Percentiles rank a stretch among this genome's conserved stretches.
Conservation (phyloP, 441 rosid genomes). For the Pelargonium australe region DNA sequence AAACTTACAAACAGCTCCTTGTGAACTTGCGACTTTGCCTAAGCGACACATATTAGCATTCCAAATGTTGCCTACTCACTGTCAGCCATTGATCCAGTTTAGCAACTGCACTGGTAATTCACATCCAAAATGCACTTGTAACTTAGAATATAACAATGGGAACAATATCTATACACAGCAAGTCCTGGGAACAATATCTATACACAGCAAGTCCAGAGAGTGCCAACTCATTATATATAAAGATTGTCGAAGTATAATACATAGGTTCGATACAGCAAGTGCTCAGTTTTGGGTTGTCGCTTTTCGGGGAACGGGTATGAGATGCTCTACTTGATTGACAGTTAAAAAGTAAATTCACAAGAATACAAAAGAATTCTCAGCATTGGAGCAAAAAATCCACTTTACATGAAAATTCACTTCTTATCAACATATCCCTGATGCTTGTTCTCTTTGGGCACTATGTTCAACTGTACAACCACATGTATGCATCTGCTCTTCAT, state of each 20-base stretch:
- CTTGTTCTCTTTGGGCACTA: background rate
- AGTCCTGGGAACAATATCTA: background rate
- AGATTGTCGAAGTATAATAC: no score
- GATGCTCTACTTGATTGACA: conserved; percentile 2
- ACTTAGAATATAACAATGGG: background rate
- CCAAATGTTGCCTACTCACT: no score
- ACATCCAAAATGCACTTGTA: background rate
- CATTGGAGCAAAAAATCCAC: background rate
- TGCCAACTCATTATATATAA: no score
- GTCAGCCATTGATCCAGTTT: no score
- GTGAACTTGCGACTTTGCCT: background rate
- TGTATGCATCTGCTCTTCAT: conserved; percentile 2
- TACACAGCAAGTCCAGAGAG: background rate
- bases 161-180: background rate
- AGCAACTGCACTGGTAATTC: background rate
- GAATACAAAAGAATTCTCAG: conserved; percentile 1
- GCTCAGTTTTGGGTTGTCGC: conserved; percentile 2
- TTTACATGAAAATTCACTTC: conserved; percentile 17
- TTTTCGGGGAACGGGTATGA: background rate
- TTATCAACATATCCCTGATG: background rate
- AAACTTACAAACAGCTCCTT: background rate
- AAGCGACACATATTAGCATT: background rate
- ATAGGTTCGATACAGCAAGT: background rate
- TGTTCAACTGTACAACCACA: conserved; percentile 11
- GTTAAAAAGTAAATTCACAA: background rate